Conservation (phyloP, 73 alveolate species). For the Breviolum minutum region DNA sequence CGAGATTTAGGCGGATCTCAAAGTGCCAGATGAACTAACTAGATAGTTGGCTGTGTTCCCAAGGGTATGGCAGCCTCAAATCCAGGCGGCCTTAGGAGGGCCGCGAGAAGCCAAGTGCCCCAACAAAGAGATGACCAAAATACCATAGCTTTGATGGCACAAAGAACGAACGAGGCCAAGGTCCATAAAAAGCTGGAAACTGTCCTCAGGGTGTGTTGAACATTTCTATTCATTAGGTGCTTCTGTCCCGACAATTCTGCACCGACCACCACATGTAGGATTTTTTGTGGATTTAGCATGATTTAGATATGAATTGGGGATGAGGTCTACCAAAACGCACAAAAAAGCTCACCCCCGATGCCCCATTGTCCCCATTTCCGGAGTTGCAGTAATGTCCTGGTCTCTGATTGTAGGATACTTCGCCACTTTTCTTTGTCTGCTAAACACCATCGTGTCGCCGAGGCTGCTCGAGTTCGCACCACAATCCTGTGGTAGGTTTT, state of each 20-base stretch:
- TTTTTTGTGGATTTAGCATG: too few relatives aligned
- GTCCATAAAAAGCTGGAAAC: constrained; percentile 33
- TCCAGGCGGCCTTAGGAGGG: neutral
- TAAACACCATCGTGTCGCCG: constrained; percentile 56
- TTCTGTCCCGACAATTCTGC: too few relatives aligned
- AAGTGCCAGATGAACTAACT: too few relatives aligned
- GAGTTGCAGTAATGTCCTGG: neutral
- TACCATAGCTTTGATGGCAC: neutral
- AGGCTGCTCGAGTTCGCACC: constrained; percentile 49
- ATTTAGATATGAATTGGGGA: too few relatives aligned
- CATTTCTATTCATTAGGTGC: neutral
- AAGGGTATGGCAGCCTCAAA: too few relatives aligned
- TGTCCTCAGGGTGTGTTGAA: neutral
- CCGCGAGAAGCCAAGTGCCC: constrained; percentile 27
- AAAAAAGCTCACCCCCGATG: too few relatives aligned
- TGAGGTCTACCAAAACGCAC: too few relatives aligned
- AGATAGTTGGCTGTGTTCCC: too few relatives aligned
- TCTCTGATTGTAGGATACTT: constrained; percentile 22
- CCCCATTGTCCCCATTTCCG: too few relatives aligned
- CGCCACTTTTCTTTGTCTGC: constrained; percentile 34
- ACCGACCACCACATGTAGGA: too few relatives aligned
- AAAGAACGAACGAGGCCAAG: constrained; percentile 13
- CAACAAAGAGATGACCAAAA: constrained; percentile 44
- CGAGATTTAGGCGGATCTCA: too few relatives aligned
- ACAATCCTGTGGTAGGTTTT: neutral